phyloP scores from a whole-genome alignment of 2,329 filamentous ascomycete genomes.

The Fusarium brevicatenulatum region DNA sequence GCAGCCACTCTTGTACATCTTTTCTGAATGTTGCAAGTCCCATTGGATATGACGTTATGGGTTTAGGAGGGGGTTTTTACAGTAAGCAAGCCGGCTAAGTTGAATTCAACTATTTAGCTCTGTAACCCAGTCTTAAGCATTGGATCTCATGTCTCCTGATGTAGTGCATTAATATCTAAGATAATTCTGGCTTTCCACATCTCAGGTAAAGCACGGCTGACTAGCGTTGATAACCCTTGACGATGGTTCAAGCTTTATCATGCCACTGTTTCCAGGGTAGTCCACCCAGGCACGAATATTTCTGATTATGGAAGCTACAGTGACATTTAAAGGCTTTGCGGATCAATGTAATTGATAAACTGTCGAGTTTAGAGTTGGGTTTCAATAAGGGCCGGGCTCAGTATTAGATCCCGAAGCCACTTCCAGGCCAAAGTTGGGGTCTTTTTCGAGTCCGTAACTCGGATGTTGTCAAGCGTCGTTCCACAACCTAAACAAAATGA shows the following conservation, averaged over 20 bases:
- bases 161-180: not conserved
- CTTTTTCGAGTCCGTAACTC: not conserved
- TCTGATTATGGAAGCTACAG: not conserved
- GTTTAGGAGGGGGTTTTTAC: not conserved
- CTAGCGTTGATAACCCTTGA: not conserved
- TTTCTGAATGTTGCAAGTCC: not conserved
- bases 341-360: too few species aligned
- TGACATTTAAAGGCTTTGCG: not conserved
- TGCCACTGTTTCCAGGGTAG: not conserved
- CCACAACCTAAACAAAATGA: not conserved
- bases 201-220: not conserved
- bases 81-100: not conserved
- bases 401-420: constrained; percentile 26
- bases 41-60: not conserved
- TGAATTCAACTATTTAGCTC: too few species aligned
- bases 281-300: not conserved
- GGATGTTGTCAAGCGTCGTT: constrained; percentile 4
- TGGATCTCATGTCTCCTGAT: not conserved
- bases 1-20: not conserved
- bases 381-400: not conserved
- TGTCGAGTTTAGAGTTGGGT: not conserved
- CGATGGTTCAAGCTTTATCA: not conserved
- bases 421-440: not conserved
- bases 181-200: not conserved
- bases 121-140: not conserved